Evolutionary conservation across 805 yeast species (phyloP), one percentile per base, ranked within the genome.

Genomic region (Candida palmyrensis): DNA sequence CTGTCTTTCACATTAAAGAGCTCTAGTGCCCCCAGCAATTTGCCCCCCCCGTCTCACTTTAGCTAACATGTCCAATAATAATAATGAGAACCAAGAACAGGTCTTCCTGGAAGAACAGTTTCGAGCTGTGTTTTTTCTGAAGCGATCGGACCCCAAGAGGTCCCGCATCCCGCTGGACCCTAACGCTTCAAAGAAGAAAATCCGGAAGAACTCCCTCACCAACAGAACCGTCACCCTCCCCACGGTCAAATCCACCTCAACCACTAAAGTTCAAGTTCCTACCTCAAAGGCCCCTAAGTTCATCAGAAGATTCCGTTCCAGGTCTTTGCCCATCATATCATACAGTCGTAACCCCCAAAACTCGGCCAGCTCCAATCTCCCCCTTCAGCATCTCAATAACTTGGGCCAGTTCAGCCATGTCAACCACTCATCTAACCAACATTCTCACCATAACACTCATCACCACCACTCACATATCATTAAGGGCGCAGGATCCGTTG

Each of bases 261-360:
- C 39, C 26, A 20, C 39, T 15, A 28, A 34, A 27, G 30, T 39
- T 22, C 12, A 38, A 14, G 20, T 15, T 14, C 18, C 41, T 5
- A 22, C 40, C n/a, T 19, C 39, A 7, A 56, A 53, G 43, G 53
- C 62, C 6, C 68, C 61, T 22, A 58, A 55, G 41, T 55, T 49
- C 41, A 51, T 58, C 27, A 49, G 66, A 23, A 48, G 61, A 28
- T 62, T 56, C 44, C 48, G 72, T 29, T 54, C 62, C 18, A 51
- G 70, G 30, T 56, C 65, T 7, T 53, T 66, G 36, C 72, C 72
- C 34, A 66, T 65, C 39, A 65, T 66, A 35, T 58, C 52, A 44
- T 65, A 62, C 44, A 48, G 48, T 10, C n/a, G 23, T 6, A 17
- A n/a, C 16, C 16, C 42, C 17, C 35, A 14, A 25, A 19, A 31